Conservation (phyloP, 2,329 filamentous ascomycete genomes). For the Torrubiellomyces zombiae region DNA sequence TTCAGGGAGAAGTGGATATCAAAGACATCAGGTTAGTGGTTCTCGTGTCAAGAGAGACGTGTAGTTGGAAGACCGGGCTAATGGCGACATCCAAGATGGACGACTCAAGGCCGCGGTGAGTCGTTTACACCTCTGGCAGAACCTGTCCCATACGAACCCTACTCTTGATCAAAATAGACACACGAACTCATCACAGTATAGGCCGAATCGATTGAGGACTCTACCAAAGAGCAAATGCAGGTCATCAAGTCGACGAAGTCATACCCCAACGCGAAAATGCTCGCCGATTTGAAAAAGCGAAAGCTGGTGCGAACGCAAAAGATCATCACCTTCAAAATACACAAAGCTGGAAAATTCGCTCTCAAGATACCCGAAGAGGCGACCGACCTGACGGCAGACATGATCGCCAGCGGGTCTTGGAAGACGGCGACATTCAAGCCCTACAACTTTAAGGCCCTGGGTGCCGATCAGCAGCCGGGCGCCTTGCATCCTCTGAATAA, state of each 20-base stretch:
- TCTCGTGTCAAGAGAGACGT: neutral
- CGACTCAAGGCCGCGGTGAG: constrained; percentile 5
- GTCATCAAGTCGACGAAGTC: constrained; percentile 54
- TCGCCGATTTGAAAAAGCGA: constrained; percentile 77
- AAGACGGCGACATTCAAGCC: constrained; percentile 82
- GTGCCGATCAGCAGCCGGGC: constrained; percentile 43
- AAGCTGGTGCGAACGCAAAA: constrained; percentile 78
- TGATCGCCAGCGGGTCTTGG: constrained; percentile 79
- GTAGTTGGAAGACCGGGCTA: constrained; percentile 1
- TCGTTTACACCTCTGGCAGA: constrained; percentile 1
- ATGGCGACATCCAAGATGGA: constrained; percentile 4
- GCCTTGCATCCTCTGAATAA: constrained; percentile 67
- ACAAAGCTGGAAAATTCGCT: constrained; percentile 77
- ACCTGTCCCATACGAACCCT: too few species aligned
- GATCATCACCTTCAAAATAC: constrained; percentile 66
- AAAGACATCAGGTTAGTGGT: constrained; percentile 38
- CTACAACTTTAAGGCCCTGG: constrained; percentile 57
- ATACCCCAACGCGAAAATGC: constrained; percentile 51
- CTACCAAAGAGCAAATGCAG: constrained; percentile 59
- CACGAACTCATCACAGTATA: constrained; percentile 10
- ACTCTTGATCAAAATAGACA: too few species aligned
- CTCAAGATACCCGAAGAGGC: constrained; percentile 82
- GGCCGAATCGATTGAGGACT: constrained; percentile 63
- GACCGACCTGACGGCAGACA: constrained; percentile 87
- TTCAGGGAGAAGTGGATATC: constrained; percentile 66